Conservation (phyloP, 805 yeast genomes). For the Jamesozyma gamospora region DNA sequence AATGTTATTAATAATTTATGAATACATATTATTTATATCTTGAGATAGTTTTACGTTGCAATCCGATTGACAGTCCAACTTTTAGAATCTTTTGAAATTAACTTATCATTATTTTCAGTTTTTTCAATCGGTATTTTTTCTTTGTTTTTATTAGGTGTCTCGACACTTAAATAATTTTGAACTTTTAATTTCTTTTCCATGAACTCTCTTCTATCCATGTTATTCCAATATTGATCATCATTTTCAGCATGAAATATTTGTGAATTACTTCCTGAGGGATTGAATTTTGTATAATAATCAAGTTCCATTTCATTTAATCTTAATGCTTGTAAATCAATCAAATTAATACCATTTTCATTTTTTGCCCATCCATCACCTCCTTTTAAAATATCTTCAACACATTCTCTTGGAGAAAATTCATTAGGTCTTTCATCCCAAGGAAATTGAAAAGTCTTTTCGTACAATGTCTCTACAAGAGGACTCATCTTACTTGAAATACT, state of each 20-base stretch:
- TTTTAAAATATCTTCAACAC: constrained; percentile 63
- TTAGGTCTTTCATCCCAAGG: constrained; percentile 52
- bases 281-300: constrained; percentile 9
- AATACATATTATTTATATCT: background rate
- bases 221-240: constrained; percentile 12
- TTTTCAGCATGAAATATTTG: constrained; percentile 1
- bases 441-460: constrained; percentile 45
- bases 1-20: background rate
- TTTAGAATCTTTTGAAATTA: constrained; percentile 16
- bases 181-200: constrained; percentile 18
- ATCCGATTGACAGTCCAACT: constrained; percentile 19
- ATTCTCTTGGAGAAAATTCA: constrained; percentile 57
- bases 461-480: constrained; percentile 41
- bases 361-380: constrained; percentile 62
- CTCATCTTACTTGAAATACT: constrained; percentile 31
- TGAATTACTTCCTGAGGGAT: background rate
- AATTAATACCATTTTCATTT: constrained; percentile 28
- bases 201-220: constrained; percentile 22
- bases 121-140: constrained; percentile 1
- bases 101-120: background rate
- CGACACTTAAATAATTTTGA: background rate
- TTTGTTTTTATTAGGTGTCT: background rate
- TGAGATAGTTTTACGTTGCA: no score
- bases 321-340: constrained; percentile 27
- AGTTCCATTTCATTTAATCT: constrained; percentile 20